Evolutionary conservation across 139 green algal genomes (phyloP).

Genomic region (Limnomonas spitsbergensis): DNA sequence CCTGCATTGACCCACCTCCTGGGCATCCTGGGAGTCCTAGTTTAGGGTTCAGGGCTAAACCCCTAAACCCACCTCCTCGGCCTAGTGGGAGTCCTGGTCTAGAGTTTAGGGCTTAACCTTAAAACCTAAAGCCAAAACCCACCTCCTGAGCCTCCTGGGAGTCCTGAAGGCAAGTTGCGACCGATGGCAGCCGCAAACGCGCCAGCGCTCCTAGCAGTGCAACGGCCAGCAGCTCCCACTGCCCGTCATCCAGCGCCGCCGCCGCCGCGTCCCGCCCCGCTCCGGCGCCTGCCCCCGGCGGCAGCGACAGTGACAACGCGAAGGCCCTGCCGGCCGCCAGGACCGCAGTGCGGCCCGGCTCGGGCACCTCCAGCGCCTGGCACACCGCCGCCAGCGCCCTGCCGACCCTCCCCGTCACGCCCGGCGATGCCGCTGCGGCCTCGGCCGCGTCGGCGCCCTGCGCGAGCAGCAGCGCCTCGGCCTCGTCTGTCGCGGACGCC

Average conservation of each 20-base stretch:
- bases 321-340: background rate
- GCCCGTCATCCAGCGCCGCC: background rate
- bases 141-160: too few relatives aligned
- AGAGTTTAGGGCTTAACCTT: too few relatives aligned
- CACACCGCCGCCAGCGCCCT: background rate
- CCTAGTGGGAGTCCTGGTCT: too few relatives aligned
- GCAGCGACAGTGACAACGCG: background rate
- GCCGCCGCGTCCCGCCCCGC: too few relatives aligned
- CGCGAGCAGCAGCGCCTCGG: background rate
- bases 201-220: background rate
- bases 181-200: background rate
- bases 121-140: too few relatives aligned
- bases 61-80: too few relatives aligned
- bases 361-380: background rate
- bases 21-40: too few relatives aligned
- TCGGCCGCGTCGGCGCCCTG: background rate
- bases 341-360: background rate
- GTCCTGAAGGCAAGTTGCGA: too few relatives aligned
- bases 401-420: background rate
- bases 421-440: too few relatives aligned
- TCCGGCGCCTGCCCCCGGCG: too few relatives aligned
- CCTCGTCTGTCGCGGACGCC: background rate
- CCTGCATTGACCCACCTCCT: too few relatives aligned
- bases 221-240: background rate
- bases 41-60: too few relatives aligned